These are phyloP conservation scores for Beauveria sp. DNA, from an alignment of 2,329 filamentous ascomycete genomes.

Conservation along the genomic window DNA sequence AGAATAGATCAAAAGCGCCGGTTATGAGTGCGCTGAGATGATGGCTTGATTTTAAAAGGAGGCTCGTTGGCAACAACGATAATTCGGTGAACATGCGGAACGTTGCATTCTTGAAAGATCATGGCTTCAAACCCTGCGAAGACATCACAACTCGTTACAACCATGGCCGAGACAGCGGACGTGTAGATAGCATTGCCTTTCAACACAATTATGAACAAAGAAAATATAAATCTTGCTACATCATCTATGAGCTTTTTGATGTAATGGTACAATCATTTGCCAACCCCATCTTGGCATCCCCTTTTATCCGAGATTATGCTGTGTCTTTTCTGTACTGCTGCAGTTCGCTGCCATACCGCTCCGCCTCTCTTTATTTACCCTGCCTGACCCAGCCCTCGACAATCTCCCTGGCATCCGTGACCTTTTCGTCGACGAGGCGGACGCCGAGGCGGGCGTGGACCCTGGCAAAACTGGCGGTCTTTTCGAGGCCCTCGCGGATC, in stretches of 20 bases:
- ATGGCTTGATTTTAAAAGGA: neutral
- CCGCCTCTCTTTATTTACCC: constrained; percentile 54
- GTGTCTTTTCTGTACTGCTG: neutral
- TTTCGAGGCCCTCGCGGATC: constrained; percentile 59
- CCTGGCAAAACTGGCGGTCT: constrained; percentile 65
- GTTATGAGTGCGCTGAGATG: neutral
- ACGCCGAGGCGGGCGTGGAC: constrained; percentile 65
- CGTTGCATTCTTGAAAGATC: neutral
- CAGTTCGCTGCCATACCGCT: constrained; percentile 13
- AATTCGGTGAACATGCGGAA: neutral
- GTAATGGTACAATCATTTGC: constrained; percentile 29
- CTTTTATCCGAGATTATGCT: neutral
- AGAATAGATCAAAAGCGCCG: neutral
- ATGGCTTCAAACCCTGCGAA: too few relatives aligned
- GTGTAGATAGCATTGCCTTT: neutral
- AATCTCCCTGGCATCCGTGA: constrained; percentile 64
- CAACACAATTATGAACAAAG: constrained; percentile 20
- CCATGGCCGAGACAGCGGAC: too few relatives aligned
- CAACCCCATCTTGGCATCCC: neutral
- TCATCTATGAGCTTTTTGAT: constrained; percentile 22
- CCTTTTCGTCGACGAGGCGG: constrained; percentile 71
- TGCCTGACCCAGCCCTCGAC: constrained; percentile 89
- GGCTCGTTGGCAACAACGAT: neutral
- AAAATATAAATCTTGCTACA: constrained; percentile 20
- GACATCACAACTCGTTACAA: neutral